Base-by-base conservation (phyloP, 805 yeast genomes). In the Wickerhamiella allomyrinae region DNA sequence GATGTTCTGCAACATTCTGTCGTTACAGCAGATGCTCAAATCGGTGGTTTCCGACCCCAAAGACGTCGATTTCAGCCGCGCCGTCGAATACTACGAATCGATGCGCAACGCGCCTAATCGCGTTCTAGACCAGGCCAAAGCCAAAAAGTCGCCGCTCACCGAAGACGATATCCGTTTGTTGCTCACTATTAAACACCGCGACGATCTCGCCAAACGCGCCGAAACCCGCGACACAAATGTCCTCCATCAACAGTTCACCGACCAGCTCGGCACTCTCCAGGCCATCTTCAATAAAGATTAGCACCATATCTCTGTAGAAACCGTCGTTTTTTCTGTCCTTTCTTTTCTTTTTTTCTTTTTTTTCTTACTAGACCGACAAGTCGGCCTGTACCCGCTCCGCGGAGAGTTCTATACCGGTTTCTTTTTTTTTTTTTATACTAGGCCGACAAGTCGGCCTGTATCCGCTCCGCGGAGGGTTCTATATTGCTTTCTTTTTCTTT, bases 1-100 rank as follows among this genome's bases (percentile, higher is more conserved):
- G 49, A 61, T 80, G 46, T 61, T 73, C 45, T 63, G 74, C 49
- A 79, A 79, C 54, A 73, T 80, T 17, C 65, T 74, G 41, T 76
- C 79, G 1, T 58, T 79, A 34, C 85, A 77, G 59, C 87, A 79
- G 55, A 72, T 76, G 70, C 66, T 80, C 43, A 68, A 80, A 45
- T 74, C 72, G 45, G 67, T 79, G 25, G 68, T 73, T 54, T 54
- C 58, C 20, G 65, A 67, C 45, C 75, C 79, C 0, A 69, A 69
- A 29, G 63, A 63, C 15, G 74, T 77, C 11, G 70, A 74, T 46
- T 77, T 79, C 52, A 55, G 66, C 20, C 59, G 65, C 21, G 68
- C 81, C 1, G 61, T 76, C 3, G 55, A 62, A 13, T 80, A 74
- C 61, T 80, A 71, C 55, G 76, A 74, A 37, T 43, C 51, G 20